These are phyloP conservation scores for Przewalskia tangutica DNA, from an alignment of 257 asterid genomes.

Conservation along the genomic window DNA sequence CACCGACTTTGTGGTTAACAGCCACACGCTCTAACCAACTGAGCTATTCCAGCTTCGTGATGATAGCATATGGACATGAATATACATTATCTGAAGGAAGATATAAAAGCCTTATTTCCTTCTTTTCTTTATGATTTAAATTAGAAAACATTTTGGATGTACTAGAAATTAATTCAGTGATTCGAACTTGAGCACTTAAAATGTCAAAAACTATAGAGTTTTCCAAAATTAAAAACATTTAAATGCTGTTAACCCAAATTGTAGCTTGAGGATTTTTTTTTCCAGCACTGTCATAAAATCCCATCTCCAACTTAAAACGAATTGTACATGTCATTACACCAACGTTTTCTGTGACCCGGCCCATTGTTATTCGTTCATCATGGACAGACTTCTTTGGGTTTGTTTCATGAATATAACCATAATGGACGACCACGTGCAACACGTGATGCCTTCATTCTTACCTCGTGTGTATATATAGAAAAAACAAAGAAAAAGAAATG, in stretches of 20 bases:
- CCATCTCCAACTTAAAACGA: not conserved
- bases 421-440: not conserved
- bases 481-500: not conserved
- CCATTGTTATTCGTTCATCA: not conserved
- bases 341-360: not conserved
- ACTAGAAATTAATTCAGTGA: too few species aligned
- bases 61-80: too few species aligned
- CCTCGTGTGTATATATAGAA: not conserved
- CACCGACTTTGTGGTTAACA: conserved; percentile 99
- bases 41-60: conserved; percentile 98
- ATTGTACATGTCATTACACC: not conserved
- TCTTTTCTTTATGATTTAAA: too few species aligned
- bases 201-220: not conserved
- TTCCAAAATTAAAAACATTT: too few species aligned
- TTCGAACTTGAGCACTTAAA: not conserved
- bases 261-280: too few species aligned
- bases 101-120: too few species aligned
- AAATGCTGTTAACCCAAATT: too few species aligned
- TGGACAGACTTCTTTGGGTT: not conserved
- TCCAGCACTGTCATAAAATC: too few species aligned
- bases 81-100: too few species aligned
- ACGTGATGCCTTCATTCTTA: not conserved
- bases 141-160: too few species aligned
- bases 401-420: not conserved
- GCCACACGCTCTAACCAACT: conserved; percentile 99